These are phyloP conservation scores for Penicillium salamii DNA, from an alignment of 495 filamentous ascomycete genomes.

Conservation along the genomic window DNA sequence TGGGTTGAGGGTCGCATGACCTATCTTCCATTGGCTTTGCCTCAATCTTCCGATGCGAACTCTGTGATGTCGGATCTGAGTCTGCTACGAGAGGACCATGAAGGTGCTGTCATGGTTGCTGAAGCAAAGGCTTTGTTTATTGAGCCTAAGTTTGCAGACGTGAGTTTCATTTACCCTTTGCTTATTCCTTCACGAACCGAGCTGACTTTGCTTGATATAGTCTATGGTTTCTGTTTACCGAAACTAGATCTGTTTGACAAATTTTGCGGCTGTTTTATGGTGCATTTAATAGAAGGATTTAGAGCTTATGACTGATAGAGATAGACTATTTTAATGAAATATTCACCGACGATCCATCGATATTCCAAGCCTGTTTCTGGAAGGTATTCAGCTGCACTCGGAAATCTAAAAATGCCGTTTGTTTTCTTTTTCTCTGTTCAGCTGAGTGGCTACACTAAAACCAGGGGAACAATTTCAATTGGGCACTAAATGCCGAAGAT, in stretches of 20 bases:
- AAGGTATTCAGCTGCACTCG: too few relatives aligned
- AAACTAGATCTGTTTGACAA: constrained; percentile 11
- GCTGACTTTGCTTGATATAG: constrained; percentile 24
- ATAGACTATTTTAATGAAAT: not conserved
- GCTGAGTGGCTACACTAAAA: too few relatives aligned
- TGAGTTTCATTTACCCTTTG: constrained; percentile 27
- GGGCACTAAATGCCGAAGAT: too few relatives aligned
- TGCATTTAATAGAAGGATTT: not conserved
- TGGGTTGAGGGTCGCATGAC: constrained; percentile 39
- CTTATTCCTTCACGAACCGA: not conserved
- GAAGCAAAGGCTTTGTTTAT: constrained; percentile 84
- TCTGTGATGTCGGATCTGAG: constrained; percentile 10
- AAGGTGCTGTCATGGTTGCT: constrained; percentile 60
- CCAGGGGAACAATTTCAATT: too few relatives aligned
- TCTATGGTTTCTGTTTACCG: constrained; percentile 41
- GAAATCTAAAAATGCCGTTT: too few relatives aligned
- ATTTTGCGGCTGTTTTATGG: not conserved
- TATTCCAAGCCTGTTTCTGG: too few relatives aligned
- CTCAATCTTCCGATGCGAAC: not conserved
- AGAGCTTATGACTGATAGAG: constrained; percentile 2
- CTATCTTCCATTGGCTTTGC: constrained; percentile 23
- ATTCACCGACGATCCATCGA: too few relatives aligned
- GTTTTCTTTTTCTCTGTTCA: too few relatives aligned
- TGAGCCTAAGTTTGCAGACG: constrained; percentile 78
- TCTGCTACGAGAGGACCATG: constrained; percentile 36